Evolutionary conservation across 2,329 filamentous ascomycete species (phyloP), one percentile per base, ranked within the genome.

Genomic region (Sporothrix mexicana): DNA sequence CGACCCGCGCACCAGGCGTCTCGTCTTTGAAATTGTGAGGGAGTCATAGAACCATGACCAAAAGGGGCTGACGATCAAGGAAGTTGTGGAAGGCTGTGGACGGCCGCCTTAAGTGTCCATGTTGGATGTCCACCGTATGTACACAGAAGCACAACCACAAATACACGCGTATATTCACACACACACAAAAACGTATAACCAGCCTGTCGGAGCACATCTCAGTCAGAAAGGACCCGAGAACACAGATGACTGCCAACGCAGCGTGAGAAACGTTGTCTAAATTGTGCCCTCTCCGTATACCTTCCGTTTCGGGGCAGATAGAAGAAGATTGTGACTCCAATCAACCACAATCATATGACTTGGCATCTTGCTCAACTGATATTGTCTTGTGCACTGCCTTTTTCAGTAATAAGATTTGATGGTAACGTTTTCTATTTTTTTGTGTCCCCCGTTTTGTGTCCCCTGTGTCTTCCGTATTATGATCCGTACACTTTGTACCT

Each of bases 1-100:
- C 71, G 76, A 78, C 45, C 74, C 74, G 1, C 75, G 62, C 41
- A 77, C 76, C 15, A 74, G 75, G 15, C 69, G 72, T 17, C 62
- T 78, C 70, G 17, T 76, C 36, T 77, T 76, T 61, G 73, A 76
- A 51, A 70, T 79, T 71, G 72, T 73, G 67, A 72, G 71, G 61
- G 36, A 67, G 13, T 12, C 23, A 25, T 30, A 36, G 55, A 6
- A 8, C 17, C 47, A 45, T 10, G 25, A 53, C 6, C 0, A 36
- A 13, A 36, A 4, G 6, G 8, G 9, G 45, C 8, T 15, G 45
- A 9, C 5, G 30, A 30, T 30, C 3, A 30, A 30, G 5, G 30
- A 5, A 30, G 30, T 30, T 5, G 2, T 2, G 2, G n/a, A n/a
- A 5, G 30, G 30, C 30, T 36, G 30, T 36, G 30, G 45, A 55